A percentile compares a stretch with the other conserved stretches of the same genome.
Evolutionary conservation across 306 rosid species (phyloP).

Genomic region (Vigna radiata): DNA sequence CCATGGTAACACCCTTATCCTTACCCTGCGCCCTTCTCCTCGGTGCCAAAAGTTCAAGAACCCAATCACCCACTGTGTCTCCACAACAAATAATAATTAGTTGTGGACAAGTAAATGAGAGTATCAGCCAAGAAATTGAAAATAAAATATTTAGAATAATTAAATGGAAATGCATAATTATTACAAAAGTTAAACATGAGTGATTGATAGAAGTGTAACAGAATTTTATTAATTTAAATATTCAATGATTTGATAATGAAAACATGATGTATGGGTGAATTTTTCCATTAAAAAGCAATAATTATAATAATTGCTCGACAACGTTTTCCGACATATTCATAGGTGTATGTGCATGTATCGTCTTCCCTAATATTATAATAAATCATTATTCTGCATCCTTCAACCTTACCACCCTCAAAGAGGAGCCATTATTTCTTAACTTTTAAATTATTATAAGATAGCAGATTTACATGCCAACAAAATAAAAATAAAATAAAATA

Average conservation of each 20-base stretch:
- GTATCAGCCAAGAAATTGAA: too few relatives aligned
- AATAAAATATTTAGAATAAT: too few relatives aligned
- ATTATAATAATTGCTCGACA: conserved; percentile 18
- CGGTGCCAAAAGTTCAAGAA: conserved; percentile 92
- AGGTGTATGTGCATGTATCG: not conserved
- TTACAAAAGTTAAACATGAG: too few relatives aligned
- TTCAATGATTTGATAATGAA: too few relatives aligned
- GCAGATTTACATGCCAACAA: not conserved
- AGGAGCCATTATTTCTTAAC: not conserved
- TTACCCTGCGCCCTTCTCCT: conserved; percentile 65
- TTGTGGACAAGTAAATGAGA: too few relatives aligned
- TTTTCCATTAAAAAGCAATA: too few relatives aligned
- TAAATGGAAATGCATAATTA: too few relatives aligned
- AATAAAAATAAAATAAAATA: not conserved
- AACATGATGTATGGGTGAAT: too few relatives aligned
- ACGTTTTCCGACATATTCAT: not conserved
- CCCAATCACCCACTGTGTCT: conserved; percentile 83
- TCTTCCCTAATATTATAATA: not conserved
- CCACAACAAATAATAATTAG: not conserved
- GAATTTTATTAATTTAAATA: too few relatives aligned
- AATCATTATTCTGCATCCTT: not conserved
- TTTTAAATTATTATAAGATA: not conserved
- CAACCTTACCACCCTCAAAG: not conserved
- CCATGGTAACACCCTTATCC: conserved; percentile 81
- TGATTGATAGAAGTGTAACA: too few relatives aligned